Conservation (phyloP, 1,284 basidiomycete species). For the Rhodotorula sp. region DNA sequence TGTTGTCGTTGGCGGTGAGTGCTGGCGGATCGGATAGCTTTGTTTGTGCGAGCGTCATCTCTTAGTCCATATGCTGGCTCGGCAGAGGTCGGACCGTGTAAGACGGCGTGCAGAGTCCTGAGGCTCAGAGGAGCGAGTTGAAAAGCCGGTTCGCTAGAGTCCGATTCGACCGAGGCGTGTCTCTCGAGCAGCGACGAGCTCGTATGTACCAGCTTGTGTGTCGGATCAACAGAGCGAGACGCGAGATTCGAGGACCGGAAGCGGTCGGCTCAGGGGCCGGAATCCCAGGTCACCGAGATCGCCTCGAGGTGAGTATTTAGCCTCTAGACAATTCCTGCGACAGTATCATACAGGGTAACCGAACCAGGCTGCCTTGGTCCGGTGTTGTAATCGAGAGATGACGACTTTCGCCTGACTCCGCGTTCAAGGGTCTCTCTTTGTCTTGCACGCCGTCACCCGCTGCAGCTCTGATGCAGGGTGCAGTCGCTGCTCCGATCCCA, state of each 20-base stretch:
- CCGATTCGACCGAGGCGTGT: no score
- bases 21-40: not conserved
- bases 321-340: no score
- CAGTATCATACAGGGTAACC: not conserved
- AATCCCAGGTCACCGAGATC: no score
- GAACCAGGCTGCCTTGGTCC: not conserved
- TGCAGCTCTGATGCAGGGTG: constrained; percentile 1
- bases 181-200: no score
- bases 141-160: no score
- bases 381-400: not conserved
- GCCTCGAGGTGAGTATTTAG: no score
- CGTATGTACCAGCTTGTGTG: no score
- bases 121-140: not conserved
- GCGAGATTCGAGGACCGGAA: no score
- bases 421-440: not conserved
- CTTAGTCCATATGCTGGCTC: not conserved
- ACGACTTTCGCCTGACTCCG: not conserved
- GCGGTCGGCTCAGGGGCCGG: no score
- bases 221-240: no score
- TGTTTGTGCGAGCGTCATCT: not conserved
- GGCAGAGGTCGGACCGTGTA: no score
- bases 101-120: not conserved
- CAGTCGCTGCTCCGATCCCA: constrained; percentile 13
- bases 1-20: no score
- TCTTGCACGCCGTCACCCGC: not conserved